Conservation (phyloP, 2,329 filamentous ascomycete genomes). For the Xylaria sp. region DNA sequence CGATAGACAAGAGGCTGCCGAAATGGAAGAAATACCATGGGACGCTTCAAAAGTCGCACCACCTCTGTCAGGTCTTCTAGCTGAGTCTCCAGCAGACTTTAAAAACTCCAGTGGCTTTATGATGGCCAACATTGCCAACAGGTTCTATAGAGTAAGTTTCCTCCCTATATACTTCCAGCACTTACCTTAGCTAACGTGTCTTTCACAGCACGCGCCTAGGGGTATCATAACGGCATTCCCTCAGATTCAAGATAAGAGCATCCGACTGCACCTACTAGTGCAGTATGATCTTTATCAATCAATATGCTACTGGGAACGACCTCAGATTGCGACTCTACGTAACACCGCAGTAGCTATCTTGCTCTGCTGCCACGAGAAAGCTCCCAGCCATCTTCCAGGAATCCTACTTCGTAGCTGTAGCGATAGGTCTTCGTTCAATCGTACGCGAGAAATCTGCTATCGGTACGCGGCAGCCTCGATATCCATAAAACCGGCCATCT, state of each 20-base stretch:
- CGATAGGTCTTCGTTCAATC: slow-evolving; percentile 13
- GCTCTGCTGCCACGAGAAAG: slow-evolving; percentile 22
- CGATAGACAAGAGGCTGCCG: not conserved
- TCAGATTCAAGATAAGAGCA: slow-evolving; percentile 21
- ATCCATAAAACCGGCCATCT: not conserved
- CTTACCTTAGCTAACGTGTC: no score
- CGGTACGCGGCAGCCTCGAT: not conserved
- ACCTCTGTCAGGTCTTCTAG: slow-evolving; percentile 21
- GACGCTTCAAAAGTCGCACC: slow-evolving; percentile 8
- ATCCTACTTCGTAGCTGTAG: slow-evolving; percentile 16
- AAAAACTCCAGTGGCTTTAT: slow-evolving; percentile 23
- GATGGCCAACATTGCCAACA: slow-evolving; percentile 8
- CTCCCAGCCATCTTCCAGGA: slow-evolving; percentile 5
- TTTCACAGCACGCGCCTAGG: slow-evolving; percentile 9
- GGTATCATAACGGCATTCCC: slow-evolving; percentile 18
- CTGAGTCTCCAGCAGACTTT: slow-evolving; percentile 24
- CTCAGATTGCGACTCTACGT: slow-evolving; percentile 19
- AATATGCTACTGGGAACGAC: slow-evolving; percentile 14
- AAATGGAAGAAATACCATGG: slow-evolving; percentile 25
- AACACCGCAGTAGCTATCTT: slow-evolving; percentile 10
- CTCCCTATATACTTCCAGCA: no score
- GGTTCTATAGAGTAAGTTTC: slow-evolving; percentile 2
- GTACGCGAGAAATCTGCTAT: slow-evolving; percentile 12
- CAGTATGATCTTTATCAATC: slow-evolving; percentile 4
- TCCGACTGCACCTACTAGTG: slow-evolving; percentile 20